Conservation (phyloP, 2,329 filamentous ascomycete genomes). For the Hypoxylon sp. region DNA sequence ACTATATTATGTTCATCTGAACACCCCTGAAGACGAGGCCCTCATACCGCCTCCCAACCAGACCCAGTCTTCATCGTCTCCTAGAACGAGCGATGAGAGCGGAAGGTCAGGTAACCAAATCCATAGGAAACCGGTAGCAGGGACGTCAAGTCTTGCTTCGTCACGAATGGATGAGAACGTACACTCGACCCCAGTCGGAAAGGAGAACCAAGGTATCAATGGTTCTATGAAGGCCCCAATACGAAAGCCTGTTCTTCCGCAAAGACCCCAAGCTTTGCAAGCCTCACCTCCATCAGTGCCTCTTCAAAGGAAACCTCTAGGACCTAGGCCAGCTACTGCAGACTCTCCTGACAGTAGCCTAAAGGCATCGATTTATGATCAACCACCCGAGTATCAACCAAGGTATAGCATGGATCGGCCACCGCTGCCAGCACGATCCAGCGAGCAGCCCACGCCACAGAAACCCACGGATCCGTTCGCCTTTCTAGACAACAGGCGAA, state of each 20-base stretch:
- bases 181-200: slow-evolving; percentile 39
- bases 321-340: slow-evolving; percentile 34
- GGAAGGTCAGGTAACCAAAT: slow-evolving; percentile 59
- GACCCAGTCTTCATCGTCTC: slow-evolving; percentile 52
- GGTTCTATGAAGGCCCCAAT: slow-evolving; percentile 24
- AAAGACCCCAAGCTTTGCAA: slow-evolving; percentile 26
- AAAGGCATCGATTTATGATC: slow-evolving; percentile 26
- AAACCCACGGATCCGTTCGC: slow-evolving; percentile 13
- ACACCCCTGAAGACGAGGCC: slow-evolving; percentile 70
- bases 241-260: slow-evolving; percentile 38
- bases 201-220: slow-evolving; percentile 45
- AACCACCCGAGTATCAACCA: slow-evolving; percentile 32
- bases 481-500: slow-evolving; percentile 37
- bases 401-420: slow-evolving; percentile 38
- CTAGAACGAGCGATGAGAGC: slow-evolving; percentile 63
- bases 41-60: slow-evolving; percentile 52
- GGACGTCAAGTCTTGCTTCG: slow-evolving; percentile 39
- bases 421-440: slow-evolving; percentile 41
- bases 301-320: slow-evolving; percentile 45
- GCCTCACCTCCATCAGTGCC: slow-evolving; percentile 15
- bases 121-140: slow-evolving; percentile 66
- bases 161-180: slow-evolving; percentile 29
- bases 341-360: slow-evolving; percentile 28
- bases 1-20: slow-evolving; percentile 91
- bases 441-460: slow-evolving; percentile 9